A percentile compares a stretch with the other conserved stretches of the same genome.
phyloP scores from a whole-genome alignment of 208 protist species.

The Leishmania major region DNA sequence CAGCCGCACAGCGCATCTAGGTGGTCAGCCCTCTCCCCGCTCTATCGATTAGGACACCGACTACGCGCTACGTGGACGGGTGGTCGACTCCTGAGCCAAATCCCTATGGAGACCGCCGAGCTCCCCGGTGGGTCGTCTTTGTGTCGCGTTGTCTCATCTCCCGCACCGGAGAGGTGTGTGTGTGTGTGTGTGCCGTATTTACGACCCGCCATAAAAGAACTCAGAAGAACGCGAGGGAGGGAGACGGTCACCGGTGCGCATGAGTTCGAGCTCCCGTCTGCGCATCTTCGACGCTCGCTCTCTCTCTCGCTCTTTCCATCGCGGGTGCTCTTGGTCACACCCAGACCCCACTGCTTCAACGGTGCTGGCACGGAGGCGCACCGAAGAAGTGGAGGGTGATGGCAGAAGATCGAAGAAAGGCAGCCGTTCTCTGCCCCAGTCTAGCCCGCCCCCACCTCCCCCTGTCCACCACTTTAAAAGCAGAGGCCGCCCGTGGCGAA shows the following conservation, averaged over 20 bases:
- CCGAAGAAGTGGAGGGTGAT: neutral
- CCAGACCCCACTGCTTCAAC: neutral
- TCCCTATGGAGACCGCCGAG: neutral
- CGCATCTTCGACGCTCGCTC: neutral
- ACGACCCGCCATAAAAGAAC: neutral
- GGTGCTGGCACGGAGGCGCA: neutral
- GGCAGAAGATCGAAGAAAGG: neutral
- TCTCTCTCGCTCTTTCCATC: neutral
- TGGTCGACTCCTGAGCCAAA: neutral
- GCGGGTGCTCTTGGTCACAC: neutral
- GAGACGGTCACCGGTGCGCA: neutral
- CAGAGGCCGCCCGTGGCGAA: neutral
- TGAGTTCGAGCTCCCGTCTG: neutral
- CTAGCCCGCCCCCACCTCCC: neutral
- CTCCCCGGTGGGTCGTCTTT: neutral
- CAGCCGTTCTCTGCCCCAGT: neutral
- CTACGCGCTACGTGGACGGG: neutral
- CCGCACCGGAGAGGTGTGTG: neutral
- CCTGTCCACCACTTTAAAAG: neutral
- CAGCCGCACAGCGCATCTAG: neutral
- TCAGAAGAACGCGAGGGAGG: neutral
- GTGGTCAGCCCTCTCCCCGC: neutral
- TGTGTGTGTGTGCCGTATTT: neutral
- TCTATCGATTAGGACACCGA: neutral
- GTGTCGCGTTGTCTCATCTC: neutral